phyloP scores from a whole-genome alignment of 768 basidiomycete genomes.

The Leucosporidium creatinivorum region DNA sequence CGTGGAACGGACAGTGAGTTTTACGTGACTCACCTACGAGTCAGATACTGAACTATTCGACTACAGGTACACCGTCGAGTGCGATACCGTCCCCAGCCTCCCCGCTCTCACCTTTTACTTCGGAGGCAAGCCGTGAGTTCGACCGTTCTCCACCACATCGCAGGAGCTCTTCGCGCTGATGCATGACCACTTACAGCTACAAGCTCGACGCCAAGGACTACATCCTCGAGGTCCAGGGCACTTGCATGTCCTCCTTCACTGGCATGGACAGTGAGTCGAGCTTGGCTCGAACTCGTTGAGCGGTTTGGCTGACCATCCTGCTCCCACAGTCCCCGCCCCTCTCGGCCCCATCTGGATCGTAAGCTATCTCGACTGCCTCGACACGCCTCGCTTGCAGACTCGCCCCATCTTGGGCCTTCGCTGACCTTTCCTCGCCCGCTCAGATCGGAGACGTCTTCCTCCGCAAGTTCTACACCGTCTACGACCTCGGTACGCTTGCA shows the following conservation, averaged over 20 bases:
- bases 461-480: slow-evolving; percentile 71
- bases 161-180: not conserved
- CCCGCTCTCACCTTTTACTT: slow-evolving; percentile 82
- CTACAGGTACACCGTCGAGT: slow-evolving; percentile 59
- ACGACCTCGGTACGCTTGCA: slow-evolving; percentile 50
- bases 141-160: too few relatives aligned
- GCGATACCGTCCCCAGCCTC: slow-evolving; percentile 69
- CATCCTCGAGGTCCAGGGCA: slow-evolving; percentile 78
- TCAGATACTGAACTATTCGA: too few relatives aligned
- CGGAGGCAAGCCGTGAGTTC: slow-evolving; percentile 52
- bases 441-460: slow-evolving; percentile 68
- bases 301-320: too few relatives aligned
- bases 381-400: slow-evolving; percentile 52
- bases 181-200: slow-evolving; percentile 44
- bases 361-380: not conserved
- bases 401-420: slow-evolving; percentile 64
- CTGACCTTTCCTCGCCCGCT: slow-evolving; percentile 40
- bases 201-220: slow-evolving; percentile 75
- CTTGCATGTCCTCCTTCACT: slow-evolving; percentile 89
- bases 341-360: slow-evolving; percentile 37
- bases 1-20: slow-evolving; percentile 77
- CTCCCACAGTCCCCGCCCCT: slow-evolving; percentile 49
- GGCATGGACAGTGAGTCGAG: slow-evolving; percentile 57
- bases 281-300: too few relatives aligned
- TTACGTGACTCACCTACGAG: slow-evolving; percentile 48